Conservation (phyloP, 345 rosid species). For the Linum tenue region DNA sequence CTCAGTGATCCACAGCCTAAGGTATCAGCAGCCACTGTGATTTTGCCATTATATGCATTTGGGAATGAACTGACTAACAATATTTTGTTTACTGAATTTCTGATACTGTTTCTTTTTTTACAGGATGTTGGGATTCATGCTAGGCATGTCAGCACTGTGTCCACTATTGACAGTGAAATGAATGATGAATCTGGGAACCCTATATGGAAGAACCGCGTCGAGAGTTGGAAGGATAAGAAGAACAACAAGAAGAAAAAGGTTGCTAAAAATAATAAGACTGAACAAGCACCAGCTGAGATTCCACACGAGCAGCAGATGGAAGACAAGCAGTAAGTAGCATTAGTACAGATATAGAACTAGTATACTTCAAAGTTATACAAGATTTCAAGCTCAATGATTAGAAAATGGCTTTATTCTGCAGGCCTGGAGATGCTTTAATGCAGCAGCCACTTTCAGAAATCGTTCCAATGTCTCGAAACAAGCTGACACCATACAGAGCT, state of each 20-base stretch:
- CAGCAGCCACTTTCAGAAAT: conserved; percentile 54
- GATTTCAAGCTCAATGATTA: not conserved
- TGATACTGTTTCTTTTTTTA: not conserved
- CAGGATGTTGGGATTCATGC: conserved; percentile 87
- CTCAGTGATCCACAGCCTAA: conserved; percentile 28
- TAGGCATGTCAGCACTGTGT: conserved; percentile 79
- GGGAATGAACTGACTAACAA: not conserved
- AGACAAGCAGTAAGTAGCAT: conserved; percentile 47
- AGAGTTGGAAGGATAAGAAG: conserved; percentile 96
- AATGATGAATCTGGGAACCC: conserved; percentile 85
- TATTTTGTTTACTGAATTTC: not conserved
- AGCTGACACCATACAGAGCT: conserved; percentile 64
- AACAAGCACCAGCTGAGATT: conserved; percentile 42
- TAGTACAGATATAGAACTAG: not conserved
- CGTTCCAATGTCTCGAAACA: conserved; percentile 54
- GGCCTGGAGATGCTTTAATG: conserved; percentile 42
- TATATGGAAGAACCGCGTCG: conserved; percentile 95
- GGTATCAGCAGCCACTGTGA: conserved; percentile 26
- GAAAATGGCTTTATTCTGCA: conserved; percentile 18
- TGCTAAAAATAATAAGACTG: conserved; percentile 35
- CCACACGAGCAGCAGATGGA: conserved; percentile 90
- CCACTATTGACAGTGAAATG: conserved; percentile 80
- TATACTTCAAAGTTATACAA: too few species aligned
- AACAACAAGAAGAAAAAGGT: conserved; percentile 71
- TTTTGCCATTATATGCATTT: not conserved